Evolutionary conservation across 495 filamentous ascomycete genomes (phyloP), one percentile per base, ranked within the genome.

Genomic region (Aspergillus mulundensis): DNA sequence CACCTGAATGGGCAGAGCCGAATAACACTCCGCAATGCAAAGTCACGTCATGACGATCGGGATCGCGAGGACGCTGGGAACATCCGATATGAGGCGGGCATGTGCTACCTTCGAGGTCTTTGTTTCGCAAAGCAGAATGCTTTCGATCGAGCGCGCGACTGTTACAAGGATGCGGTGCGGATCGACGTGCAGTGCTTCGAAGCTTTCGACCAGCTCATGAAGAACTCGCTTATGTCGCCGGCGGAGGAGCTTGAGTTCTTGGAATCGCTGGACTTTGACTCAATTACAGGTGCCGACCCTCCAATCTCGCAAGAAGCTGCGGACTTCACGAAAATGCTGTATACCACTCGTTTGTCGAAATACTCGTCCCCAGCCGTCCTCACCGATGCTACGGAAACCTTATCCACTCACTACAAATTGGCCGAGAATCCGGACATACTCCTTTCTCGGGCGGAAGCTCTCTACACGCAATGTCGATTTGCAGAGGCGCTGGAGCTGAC

Each of bases 151-250:
- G 94, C 94, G 34, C 96, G 96, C 63, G 91, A 97, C 64, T 97
- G 95, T 72, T 99, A 97, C 78, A 97, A 96, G 74, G 89, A 95
- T 62, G 94, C 94, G 7, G 89, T 97, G 40, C 81, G 89, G 45
- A 97, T 99, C 64, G 95, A 99, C 67, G 91, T 97, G 6, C 92
- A 97, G 67, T 99, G 94, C 70, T 97, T 95, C 65, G 94, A 99
- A 67, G 94, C 94, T 3, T 97, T 97, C 64, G 92, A 96, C 56
- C 91, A 96, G 70, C 80, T 99, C 47, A 96, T 97, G 87, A 91
- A 92, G 75, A 97, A 97, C 70, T 88, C 87, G 18, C 82, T 97
- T 23, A 95, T 99, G 90, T 91, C 92, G n/a, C 93, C 95, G 1
- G 87, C 91, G 38, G 95, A 99, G 69, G 94, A 99, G 67, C 91